These are phyloP conservation scores for Neurospora cerealis DNA, from an alignment of 495 filamentous ascomycete species.

Conservation along the genomic window DNA sequence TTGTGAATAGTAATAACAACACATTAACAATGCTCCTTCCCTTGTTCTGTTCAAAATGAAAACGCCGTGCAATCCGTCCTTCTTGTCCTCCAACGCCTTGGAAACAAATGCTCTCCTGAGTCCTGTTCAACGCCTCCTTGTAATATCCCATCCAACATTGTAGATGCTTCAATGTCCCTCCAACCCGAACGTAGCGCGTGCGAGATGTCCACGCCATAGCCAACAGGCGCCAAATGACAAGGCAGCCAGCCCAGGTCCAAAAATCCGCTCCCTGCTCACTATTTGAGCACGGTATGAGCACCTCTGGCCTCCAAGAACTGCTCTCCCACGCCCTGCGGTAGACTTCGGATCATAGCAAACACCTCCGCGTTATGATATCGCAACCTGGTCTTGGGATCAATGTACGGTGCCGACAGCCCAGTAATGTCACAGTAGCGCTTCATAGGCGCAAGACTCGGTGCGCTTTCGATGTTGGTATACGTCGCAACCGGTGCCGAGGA, in stretches of 20 bases:
- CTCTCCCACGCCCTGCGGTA: constrained; percentile 74
- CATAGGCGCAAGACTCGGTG: constrained; percentile 67
- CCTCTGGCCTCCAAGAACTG: constrained; percentile 80
- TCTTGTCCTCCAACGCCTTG: neutral
- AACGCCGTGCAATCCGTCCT: neutral
- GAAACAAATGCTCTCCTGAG: neutral
- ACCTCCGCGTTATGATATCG: constrained; percentile 86
- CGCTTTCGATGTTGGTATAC: constrained; percentile 90
- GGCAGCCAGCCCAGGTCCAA: neutral
- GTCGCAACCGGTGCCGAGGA: constrained; percentile 65
- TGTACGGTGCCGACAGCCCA: constrained; percentile 76
- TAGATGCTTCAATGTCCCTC: neutral
- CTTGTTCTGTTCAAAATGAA: neutral
- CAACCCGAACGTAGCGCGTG: neutral
- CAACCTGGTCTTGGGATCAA: constrained; percentile 86
- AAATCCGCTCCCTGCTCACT: neutral
- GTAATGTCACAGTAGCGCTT: constrained; percentile 93
- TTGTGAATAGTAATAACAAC: neutral
- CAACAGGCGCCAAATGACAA: neutral
- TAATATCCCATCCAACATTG: neutral
- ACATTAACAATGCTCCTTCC: neutral
- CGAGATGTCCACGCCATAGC: neutral
- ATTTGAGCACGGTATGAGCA: constrained; percentile 86
- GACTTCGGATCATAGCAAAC: constrained; percentile 63
- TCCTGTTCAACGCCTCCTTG: neutral